Evolutionary conservation across 345 rosid genomes (phyloP), one percentile per base, ranked within the genome.

Genomic region (Alliaria petiolata): DNA sequence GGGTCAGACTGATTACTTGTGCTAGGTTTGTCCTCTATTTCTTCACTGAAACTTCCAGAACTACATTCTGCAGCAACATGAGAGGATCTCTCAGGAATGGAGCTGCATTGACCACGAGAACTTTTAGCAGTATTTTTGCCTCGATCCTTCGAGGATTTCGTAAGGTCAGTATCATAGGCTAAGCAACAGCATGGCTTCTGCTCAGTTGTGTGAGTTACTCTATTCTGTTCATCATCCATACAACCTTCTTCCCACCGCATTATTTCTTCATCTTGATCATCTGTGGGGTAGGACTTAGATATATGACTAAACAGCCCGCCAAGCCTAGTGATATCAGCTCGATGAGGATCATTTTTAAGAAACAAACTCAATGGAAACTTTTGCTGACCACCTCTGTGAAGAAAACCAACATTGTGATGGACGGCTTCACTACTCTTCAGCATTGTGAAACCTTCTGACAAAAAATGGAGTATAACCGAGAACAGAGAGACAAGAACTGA

Each of bases 241-340:
- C 86, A 86, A 64, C 96, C 99, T 89, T 95, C 99, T 78, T 91
- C 97, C 99, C 97, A 91, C 79, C 71, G 85, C 75, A 95, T 84
- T 28, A 84, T 78, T 78, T 87, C 98, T 20, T 68, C 79, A 75
- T 91, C 96, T 66, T 85, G 87, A 62, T 81, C 86, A 81, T 62
- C 40, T 53, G 83, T 81, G 25, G 96, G 92, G 79, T 86, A 80
- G 42, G 86, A 85, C 79, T 95, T 89, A 4, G 80, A 83, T 30
- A 95, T 81, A 78, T 91, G 97, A 84, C 86, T 83, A 54, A 84
- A 86, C 36, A 96, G 81, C 62, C 99, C 99, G 11, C 99, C 99
- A 70, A 95, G 86, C 87, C 99, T 84, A n/a, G 95, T 78, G 70
- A 95, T 83, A 60, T 91, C 97, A 79, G 81, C 82, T 70, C 84